Evolutionary conservation across 345 rosid genomes (phyloP).

Genomic region (Arabidopsis suecica): DNA sequence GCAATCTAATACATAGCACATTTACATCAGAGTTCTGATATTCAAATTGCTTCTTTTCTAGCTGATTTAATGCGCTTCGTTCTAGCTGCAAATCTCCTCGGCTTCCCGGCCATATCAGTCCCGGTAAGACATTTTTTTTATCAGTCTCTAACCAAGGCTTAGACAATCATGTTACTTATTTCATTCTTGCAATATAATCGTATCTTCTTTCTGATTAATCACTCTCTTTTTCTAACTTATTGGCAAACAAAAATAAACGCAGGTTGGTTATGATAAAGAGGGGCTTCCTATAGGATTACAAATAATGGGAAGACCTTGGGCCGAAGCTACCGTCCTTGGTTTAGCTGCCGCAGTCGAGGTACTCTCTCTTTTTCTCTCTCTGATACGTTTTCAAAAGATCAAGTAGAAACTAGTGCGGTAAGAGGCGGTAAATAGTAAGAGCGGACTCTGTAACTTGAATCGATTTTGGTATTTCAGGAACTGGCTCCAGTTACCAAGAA

Average conservation of each 20-base stretch:
- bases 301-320: conserved; percentile 84
- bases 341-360: conserved; percentile 79
- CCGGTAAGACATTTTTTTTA: conserved; percentile 56
- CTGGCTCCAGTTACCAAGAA: conserved; percentile 62
- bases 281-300: conserved; percentile 91
- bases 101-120: conserved; percentile 82
- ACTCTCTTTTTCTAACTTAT: not conserved
- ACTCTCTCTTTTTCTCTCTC: conserved; percentile 11
- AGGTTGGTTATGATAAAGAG: conserved; percentile 87
- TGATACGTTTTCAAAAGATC: not conserved
- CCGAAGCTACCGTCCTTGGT: conserved; percentile 72
- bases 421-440: not conserved
- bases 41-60: conserved; percentile 35
- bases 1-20: not conserved
- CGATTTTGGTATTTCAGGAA: conserved; percentile 52
- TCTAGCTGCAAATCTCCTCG: conserved; percentile 71
- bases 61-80: conserved; percentile 79
- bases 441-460: not conserved
- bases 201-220: not conserved
- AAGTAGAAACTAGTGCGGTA: not conserved
- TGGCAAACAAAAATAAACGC: conserved; percentile 2
- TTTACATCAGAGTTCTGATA: conserved; percentile 1
- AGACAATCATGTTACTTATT: not conserved
- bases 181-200: conserved; percentile 6
- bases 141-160: not conserved